Evolutionary conservation across 306 rosid genomes (phyloP).

Genomic region (Castanopsis chinensis): DNA sequence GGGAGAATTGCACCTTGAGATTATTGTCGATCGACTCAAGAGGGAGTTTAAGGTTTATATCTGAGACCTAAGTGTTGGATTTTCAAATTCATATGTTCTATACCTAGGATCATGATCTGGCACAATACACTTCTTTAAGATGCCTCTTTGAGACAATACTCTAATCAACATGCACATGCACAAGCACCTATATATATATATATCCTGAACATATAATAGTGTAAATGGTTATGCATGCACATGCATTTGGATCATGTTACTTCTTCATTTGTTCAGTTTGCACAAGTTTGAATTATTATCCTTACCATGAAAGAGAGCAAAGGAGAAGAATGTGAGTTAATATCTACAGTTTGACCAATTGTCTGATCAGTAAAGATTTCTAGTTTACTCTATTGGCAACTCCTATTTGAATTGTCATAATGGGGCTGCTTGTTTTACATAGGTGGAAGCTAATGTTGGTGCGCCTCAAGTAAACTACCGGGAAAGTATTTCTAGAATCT

Average conservation of each 20-base stretch:
- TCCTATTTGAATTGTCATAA: neutral
- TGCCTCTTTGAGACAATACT: neutral
- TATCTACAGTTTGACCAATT: no score
- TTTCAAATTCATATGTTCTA: neutral
- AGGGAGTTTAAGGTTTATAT: slow-evolving; percentile 85
- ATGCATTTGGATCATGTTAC: neutral
- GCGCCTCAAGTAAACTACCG: slow-evolving; percentile 99
- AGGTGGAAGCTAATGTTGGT: slow-evolving; percentile 98
- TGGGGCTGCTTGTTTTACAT: slow-evolving; percentile 24
- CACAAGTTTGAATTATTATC: neutral
- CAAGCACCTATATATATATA: neutral
- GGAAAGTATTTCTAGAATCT: slow-evolving; percentile 78
- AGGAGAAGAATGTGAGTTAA: neutral
- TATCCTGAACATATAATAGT: neutral
- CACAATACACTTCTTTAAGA: neutral
- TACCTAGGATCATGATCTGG: neutral
- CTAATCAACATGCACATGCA: neutral
- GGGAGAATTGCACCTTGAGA: slow-evolving; percentile 99
- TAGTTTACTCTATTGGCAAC: neutral
- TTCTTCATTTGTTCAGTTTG: neutral
- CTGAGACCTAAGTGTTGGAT: neutral
- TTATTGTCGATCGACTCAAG: slow-evolving; percentile 91
- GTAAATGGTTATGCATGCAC: neutral
- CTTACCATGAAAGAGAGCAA: neutral
- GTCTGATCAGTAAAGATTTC: no score